Evolutionary conservation across 2,329 filamentous ascomycete species (phyloP), one percentile per base, ranked within the genome.

Genomic region (Trichoderma guizhouense): DNA sequence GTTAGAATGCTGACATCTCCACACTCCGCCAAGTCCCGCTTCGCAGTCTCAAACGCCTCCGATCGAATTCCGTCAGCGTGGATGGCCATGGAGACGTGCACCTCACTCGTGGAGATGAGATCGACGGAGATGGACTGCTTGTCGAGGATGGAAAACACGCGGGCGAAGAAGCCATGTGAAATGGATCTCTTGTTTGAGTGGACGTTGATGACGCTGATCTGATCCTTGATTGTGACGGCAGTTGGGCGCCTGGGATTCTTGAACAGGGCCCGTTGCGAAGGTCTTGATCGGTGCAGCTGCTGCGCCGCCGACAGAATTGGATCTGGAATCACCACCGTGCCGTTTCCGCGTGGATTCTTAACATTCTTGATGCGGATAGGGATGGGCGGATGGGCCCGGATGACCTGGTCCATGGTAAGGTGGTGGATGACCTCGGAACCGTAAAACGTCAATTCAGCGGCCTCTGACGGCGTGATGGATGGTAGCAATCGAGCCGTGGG

Each of bases 341-440:
- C 93, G 65, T 88, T 89, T 71, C 92, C 92, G 57, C 90, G 88
- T 0, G 93, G 92, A 79, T 96, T 96, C 85, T 94, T 95, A 79
- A 97, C 93, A 78, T 97, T 97, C 85, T 96, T 96, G 83, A 96
- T 96, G 75, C 93, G 92, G 77, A 96, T 95, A 18, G 91, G 92
- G 77, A 96, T 96, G 66, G 91, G 91, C 1, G 90, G 90, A 28
- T 85, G 83, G n/a, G 93, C 93, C 77, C 93, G 92, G 79, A 96
- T 94, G 75, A 92, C 90, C 83, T 98, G 96, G 83, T 98, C 95
- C 95, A 99, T 98, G 77, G 96, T 99, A 80, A 98, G 92, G 75
- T 97, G 96, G 81, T 99, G 96, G 76, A 99, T 99, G 79, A 99
- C 96, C 82, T 99, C 96, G 73, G 95, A 95, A 74, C 93, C 93